Percentiles rank a stretch among this genome's conserved stretches.
These are phyloP conservation scores for Fraxinus angustifolia DNA, from an alignment of 305 asterid genomes.

Conservation along the genomic window DNA sequence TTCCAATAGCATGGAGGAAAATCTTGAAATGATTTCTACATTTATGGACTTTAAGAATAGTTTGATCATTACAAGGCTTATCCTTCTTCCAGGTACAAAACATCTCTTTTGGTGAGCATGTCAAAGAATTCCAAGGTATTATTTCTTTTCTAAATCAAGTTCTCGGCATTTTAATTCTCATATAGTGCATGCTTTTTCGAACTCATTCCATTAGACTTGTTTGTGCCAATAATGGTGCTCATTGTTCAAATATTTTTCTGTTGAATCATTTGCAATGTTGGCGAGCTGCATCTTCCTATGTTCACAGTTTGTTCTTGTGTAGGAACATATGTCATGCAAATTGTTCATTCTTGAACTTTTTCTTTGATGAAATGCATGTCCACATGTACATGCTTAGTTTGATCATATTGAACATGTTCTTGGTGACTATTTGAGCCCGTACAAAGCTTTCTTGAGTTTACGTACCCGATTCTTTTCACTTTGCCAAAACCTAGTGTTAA, in stretches of 20 bases:
- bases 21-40: background rate
- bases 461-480: background rate
- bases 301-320: background rate
- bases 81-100: slow-evolving; percentile 51
- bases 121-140: slow-evolving; percentile 78
- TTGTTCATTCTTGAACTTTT: background rate
- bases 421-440: background rate
- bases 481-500: background rate
- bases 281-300: background rate
- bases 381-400: background rate
- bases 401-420: background rate
- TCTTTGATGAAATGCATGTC: background rate
- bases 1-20: background rate
- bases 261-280: background rate
- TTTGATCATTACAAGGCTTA: background rate
- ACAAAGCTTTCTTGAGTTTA: background rate
- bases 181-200: background rate
- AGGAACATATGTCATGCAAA: background rate
- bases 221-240: background rate
- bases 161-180: background rate
- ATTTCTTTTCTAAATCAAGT: background rate
- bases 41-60: background rate
- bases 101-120: slow-evolving; percentile 67
- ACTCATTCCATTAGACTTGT: background rate
- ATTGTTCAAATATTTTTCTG: background rate